A percentile compares a stretch with the other conserved stretches of the same genome.
Evolutionary conservation across 2,329 filamentous ascomycete species (phyloP).

Genomic region (Karstenula rhodostoma): DNA sequence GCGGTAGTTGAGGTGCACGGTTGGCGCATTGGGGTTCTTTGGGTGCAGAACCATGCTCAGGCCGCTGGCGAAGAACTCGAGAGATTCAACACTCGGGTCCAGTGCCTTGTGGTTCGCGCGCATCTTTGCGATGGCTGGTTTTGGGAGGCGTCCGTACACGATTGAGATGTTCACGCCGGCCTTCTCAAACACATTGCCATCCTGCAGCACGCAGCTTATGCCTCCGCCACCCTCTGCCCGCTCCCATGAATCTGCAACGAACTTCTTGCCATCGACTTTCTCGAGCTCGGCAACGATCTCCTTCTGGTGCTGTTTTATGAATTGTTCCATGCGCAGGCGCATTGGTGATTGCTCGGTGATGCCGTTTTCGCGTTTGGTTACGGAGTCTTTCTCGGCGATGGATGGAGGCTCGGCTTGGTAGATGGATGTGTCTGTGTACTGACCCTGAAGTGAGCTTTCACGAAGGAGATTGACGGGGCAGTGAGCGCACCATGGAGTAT

Average conservation of each 20-base stretch:
- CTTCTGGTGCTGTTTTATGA: constrained; percentile 92
- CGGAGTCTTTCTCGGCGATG: constrained; percentile 84
- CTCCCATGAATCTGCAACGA: constrained; percentile 85
- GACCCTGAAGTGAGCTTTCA: neutral
- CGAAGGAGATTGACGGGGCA: neutral
- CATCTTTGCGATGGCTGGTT: constrained; percentile 83
- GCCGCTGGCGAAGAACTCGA: constrained; percentile 95
- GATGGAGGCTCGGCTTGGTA: constrained; percentile 66
- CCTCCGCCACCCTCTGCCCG: constrained; percentile 90
- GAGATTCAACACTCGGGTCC: constrained; percentile 76
- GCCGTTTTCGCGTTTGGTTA: constrained; percentile 79
- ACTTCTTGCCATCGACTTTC: constrained; percentile 81
- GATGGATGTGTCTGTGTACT: constrained; percentile 49
- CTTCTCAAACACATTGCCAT: constrained; percentile 97
- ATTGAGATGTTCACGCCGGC: constrained; percentile 94
- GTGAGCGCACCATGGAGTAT: constrained; percentile 65
- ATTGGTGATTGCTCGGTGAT: constrained; percentile 85
- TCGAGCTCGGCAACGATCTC: constrained; percentile 86
- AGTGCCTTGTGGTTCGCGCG: constrained; percentile 93
- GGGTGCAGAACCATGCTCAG: constrained; percentile 94
- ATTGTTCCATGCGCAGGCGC: constrained; percentile 96
- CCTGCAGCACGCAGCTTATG: constrained; percentile 92
- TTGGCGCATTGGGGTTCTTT: constrained; percentile 94
- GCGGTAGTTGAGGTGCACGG: constrained; percentile 96
- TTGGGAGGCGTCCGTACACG: constrained; percentile 90